Evolutionary conservation across 139 green algal genomes (phyloP), one percentile per base, ranked within the genome.

Genomic region (Chlamydomonas asymmetrica): DNA sequence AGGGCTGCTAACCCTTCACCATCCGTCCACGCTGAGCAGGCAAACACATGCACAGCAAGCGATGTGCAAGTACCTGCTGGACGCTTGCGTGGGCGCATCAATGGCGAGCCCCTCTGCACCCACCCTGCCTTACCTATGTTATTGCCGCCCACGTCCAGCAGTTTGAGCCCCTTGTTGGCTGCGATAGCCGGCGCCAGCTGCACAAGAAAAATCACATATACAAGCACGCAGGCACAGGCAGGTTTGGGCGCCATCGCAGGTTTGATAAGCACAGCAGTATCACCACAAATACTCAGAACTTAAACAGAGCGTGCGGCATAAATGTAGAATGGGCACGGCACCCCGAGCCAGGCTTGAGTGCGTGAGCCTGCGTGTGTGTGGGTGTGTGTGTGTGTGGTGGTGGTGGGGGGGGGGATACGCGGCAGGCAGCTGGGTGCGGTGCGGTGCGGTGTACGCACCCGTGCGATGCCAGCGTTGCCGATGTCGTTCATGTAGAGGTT

Each of bases 401-500:
- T 45, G 60, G n/a, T n/a, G n/a, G n/a, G n/a, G n/a, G n/a, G n/a
- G n/a, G n/a, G n/a, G n/a, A n/a, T n/a, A n/a, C n/a, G n/a, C n/a
- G n/a, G n/a, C n/a, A n/a, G n/a, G n/a, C n/a, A n/a, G n/a, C n/a
- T n/a, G n/a, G n/a, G n/a, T n/a, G n/a, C n/a, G n/a, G n/a, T n/a
- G n/a, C 56, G 20, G 20, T 63, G 22, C 32, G 39, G 29, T 32
- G 8, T 8, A 23, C 73, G 23, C 54, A 93, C 90, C 89, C 92
- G 90, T 18, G 85, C 82, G 5, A 90, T 76, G 8, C 95, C 96
- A 8, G 70, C 76, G 71, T 97, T 84, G 8, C 91, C 89, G 29
- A 99, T 82, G 72, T 99, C 95, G 80, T 99, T 99, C 92, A 97
- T 98, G 89, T 99, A 97, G 31, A 98, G 72, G 74, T 96, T 97